phyloP scores from a whole-genome alignment of 371 early-diverging fungal genomes.

The Apophysomyces variabilis region DNA sequence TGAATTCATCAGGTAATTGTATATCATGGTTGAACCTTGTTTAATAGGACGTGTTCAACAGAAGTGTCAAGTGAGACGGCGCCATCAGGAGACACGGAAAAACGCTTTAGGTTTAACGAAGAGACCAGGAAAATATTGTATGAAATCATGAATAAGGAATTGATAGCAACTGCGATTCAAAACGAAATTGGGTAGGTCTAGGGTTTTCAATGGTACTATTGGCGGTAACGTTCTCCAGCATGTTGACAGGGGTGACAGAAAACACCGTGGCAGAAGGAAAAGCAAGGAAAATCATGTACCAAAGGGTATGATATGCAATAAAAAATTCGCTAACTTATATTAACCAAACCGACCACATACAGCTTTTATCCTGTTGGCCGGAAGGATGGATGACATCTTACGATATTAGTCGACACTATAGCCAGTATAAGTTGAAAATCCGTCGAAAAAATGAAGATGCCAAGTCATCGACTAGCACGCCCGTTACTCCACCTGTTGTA shows the following conservation, averaged over 20 bases:
- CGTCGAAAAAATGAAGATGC: neutral
- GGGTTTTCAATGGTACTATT: neutral
- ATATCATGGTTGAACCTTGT: neutral
- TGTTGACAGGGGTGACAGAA: constrained; percentile 12
- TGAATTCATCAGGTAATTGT: constrained; percentile 29
- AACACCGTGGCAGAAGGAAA: constrained; percentile 38
- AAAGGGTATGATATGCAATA: constrained; percentile 36
- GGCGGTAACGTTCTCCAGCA: neutral
- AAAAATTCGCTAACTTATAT: neutral
- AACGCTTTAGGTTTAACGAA: constrained; percentile 39
- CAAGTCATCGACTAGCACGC: neutral
- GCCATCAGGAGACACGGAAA: neutral
- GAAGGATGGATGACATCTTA: constrained; percentile 58
- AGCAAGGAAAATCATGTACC: constrained; percentile 57
- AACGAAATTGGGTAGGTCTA: constrained; percentile 43
- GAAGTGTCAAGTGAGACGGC: neutral
- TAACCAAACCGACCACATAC: neutral
- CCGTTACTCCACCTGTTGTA: neutral
- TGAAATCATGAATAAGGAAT: constrained; percentile 43
- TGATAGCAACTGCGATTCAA: constrained; percentile 27
- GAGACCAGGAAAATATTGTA: constrained; percentile 36
- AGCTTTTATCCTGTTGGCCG: constrained; percentile 56
- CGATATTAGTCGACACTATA: constrained; percentile 61
- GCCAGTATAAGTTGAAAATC: constrained; percentile 44
- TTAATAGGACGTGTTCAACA: too few species aligned